These are phyloP conservation scores for Sungouiella thailandica DNA, from an alignment of 805 yeast genomes.

Conservation along the genomic window DNA sequence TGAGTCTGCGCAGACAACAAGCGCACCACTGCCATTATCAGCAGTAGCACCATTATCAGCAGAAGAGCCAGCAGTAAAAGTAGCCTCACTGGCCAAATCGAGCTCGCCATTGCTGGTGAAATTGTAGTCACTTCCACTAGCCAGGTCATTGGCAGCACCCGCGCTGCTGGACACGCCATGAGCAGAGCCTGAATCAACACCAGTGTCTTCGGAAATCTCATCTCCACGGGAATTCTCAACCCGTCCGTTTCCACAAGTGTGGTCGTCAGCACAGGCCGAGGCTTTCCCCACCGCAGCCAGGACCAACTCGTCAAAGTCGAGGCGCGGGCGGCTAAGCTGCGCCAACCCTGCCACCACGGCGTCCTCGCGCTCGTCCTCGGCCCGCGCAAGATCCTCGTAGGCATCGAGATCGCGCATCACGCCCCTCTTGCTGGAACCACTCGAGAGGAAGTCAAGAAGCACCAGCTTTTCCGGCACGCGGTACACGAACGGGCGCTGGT, in stretches of 20 bases:
- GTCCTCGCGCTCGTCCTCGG: constrained; percentile 6
- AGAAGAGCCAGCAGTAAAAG: too few species aligned
- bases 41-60: neutral
- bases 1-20: too few species aligned
- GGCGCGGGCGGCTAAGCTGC: constrained; percentile 5
- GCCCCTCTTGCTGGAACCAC: constrained; percentile 25
- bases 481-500: constrained; percentile 45
- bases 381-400: constrained; percentile 21
- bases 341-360: constrained; percentile 5
- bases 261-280: too few species aligned
- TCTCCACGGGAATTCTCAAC: constrained; percentile 11
- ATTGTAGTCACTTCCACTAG: too few species aligned
- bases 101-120: too few species aligned
- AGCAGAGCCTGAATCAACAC: too few species aligned
- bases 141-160: neutral
- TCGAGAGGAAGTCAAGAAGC: constrained; percentile 61
- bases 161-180: neutral
- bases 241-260: too few species aligned
- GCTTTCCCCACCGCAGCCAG: constrained; percentile 28
- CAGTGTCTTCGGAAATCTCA: constrained; percentile 9
- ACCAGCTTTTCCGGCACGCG: constrained; percentile 66
- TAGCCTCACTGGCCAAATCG: too few species aligned
- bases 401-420: constrained; percentile 18
- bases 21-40: neutral
- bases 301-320: constrained; percentile 47